A percentile compares a stretch with the other conserved stretches of the same genome.
Conservation (phyloP, 202 grass and related monocot genomes). For the Alloteropsis angusta region DNA sequence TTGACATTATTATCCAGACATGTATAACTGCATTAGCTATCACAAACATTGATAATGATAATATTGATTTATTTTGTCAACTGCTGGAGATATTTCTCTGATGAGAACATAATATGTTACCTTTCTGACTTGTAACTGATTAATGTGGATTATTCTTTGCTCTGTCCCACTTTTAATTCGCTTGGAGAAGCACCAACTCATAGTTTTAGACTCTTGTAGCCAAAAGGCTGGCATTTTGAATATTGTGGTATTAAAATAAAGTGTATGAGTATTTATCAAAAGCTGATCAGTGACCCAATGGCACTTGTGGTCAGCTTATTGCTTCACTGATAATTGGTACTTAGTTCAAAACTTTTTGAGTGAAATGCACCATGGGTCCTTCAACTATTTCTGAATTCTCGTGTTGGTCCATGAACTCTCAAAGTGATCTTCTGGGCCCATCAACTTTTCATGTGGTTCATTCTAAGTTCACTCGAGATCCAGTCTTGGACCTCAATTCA, state of each 20-base stretch:
- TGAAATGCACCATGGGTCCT: too few species aligned
- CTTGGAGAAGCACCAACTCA: not conserved
- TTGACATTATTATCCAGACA: not conserved
- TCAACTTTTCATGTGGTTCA: too few species aligned
- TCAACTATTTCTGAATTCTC: too few species aligned
- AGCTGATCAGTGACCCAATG: not conserved
- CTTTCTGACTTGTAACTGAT: not conserved
- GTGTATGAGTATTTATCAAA: not conserved
- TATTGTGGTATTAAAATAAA: conserved; percentile 6
- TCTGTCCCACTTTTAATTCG: not conserved
- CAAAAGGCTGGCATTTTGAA: not conserved
- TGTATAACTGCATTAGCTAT: conserved; percentile 4
- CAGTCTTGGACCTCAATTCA: too few species aligned
- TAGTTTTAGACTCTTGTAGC: not conserved
- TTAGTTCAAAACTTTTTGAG: not conserved
- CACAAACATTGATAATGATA: conserved; percentile 7
- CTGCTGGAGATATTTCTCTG: not conserved
- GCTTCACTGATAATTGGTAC: not conserved
- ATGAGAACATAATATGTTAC: not conserved
- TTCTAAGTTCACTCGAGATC: too few species aligned
- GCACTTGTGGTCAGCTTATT: not conserved
- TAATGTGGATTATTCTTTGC: not conserved
- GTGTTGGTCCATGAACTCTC: too few species aligned
- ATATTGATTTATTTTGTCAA: not conserved
- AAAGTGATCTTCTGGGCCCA: too few species aligned